A percentile compares a stretch with the other conserved stretches of the same genome.
Conservation (phyloP, 495 filamentous ascomycete genomes). For the Pseudoneurospora amorphoporcata region DNA sequence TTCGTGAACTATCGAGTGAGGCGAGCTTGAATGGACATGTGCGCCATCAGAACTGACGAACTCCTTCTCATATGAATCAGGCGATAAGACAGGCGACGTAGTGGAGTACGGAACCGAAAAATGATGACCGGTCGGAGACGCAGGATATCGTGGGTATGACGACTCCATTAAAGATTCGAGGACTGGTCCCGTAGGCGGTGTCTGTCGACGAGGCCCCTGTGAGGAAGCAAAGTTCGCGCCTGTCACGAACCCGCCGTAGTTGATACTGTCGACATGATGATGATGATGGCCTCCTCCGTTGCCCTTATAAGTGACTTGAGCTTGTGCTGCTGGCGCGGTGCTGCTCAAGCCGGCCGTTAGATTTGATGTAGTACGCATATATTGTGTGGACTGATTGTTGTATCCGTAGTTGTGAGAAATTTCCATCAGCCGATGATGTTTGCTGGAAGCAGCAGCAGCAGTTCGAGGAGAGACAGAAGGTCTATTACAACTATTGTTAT, state of each 20-base stretch:
- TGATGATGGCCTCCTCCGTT: neutral
- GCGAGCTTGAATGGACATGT: neutral
- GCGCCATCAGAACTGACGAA: neutral
- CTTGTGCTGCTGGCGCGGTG: neutral
- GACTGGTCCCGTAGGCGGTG: neutral
- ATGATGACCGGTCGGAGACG: neutral
- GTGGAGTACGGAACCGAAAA: neutral
- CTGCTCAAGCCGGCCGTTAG: neutral
- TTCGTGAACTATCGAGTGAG: neutral
- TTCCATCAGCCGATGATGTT: neutral
- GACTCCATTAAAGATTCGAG: neutral
- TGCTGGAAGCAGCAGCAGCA: neutral
- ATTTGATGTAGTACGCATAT: neutral
- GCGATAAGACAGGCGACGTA: neutral
- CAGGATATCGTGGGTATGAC: neutral
- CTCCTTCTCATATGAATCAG: neutral
- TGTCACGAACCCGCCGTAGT: neutral
- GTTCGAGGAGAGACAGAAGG: neutral
- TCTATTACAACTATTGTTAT: neutral
- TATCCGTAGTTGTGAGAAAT: neutral
- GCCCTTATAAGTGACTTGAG: neutral
- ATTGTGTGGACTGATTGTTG: neutral
- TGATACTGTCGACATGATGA: neutral
- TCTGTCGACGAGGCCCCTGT: neutral
- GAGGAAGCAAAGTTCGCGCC: neutral